Evolutionary conservation across 768 basidiomycete species (phyloP), one percentile per base, ranked within the genome.

Genomic region (Hericium rajendrae): DNA sequence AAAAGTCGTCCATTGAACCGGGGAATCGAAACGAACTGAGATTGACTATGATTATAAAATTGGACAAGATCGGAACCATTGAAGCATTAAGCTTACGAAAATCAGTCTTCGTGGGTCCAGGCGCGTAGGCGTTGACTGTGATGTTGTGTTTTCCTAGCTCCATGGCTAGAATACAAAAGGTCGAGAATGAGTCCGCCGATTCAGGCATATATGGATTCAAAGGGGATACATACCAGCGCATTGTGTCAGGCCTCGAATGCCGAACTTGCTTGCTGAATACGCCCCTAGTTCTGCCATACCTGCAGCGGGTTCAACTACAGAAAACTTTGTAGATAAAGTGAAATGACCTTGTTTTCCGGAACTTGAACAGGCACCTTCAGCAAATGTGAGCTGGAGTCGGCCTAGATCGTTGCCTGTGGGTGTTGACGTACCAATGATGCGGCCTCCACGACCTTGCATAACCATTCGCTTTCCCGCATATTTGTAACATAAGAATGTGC

Each of bases 211-310:
- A 49, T 16, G 37, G 56, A 46, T 46, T 18, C 6, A 10, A 11
- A n/a, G 20, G 48, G 1, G 28, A 46, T 50, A 20, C 59, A n/a
- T 43, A 59, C 62, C 62, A 5, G 62, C 61, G 51, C 40, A 48
- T 37, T 70, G 69, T 6, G 69, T 71, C 24, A 71, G 46, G 2
- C 62, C 70, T 4, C 70, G 59, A 49, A 71, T 59, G 15, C 58
- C 70, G 43, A 70, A 71, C 55, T 73, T 73, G 12, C 66, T 65
- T 2, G 69, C 67, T 22, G 56, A 56, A 50, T 73, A 73, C 2
- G 68, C 63, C 48, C 58, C 15, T 8, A 62, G 18, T 22, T 55
- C 26, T 51, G 57, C 60, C 32, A 58, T 54, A 37, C 40, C 58
- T 46, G n/a, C 15, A 18, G n/a, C 20, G 8, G n/a, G n/a, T 8